These are phyloP conservation scores for barrel medic (Medicago truncatula) DNA, from an alignment of 306 rosid genomes.

Conservation along the genomic window MtrunA17r5.0-ANR NC_053046.1:12655001-12655500, in stretches of 20 bases:
- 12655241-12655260: neutral
- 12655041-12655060: slow-evolving; percentile 21
- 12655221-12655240: neutral
- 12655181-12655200: slow-evolving; percentile 18
- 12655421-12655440: slow-evolving; percentile 1
- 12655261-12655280: slow-evolving; percentile 18
- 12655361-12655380: neutral
- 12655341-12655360: neutral
- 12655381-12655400: slow-evolving; percentile 8
- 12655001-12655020: slow-evolving; percentile 36
- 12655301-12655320: slow-evolving; percentile 13
- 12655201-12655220: neutral
- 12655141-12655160: slow-evolving; percentile 9
- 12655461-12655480: neutral
- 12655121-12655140: neutral
- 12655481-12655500: neutral
- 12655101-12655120: neutral
- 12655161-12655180: neutral
- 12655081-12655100: slow-evolving; percentile 25
- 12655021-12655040: neutral
- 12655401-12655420: slow-evolving; percentile 9
- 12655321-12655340: slow-evolving; percentile 1
- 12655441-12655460: slow-evolving; percentile 14
- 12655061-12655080: slow-evolving; percentile 29
- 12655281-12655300: slow-evolving; percentile 29